Evolutionary conservation across 2,329 filamentous ascomycete genomes (phyloP).

Genomic region (Plenodomus lindquistii): DNA sequence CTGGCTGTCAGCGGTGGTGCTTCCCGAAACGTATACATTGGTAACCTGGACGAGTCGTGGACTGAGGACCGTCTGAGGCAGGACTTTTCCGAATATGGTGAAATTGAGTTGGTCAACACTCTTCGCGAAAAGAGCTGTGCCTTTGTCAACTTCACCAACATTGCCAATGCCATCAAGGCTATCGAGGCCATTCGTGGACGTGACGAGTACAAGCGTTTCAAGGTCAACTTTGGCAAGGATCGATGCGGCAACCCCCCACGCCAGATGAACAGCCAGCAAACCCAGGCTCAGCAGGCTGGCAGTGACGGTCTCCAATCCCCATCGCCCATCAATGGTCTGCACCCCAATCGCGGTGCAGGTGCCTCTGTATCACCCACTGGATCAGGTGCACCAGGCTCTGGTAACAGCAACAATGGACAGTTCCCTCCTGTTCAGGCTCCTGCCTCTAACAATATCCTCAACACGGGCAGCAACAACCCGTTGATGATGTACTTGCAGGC

Average conservation of each 20-base stretch:
- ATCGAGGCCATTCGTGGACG: slow-evolving; percentile 94
- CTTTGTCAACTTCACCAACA: slow-evolving; percentile 99
- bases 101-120: slow-evolving; percentile 97
- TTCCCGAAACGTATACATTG: slow-evolving; percentile 97
- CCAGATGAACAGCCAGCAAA: slow-evolving; percentile 68
- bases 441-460: slow-evolving; percentile 75
- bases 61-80: slow-evolving; percentile 93
- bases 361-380: slow-evolving; percentile 65
- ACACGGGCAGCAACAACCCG: slow-evolving; percentile 79
- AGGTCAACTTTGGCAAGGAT: slow-evolving; percentile 99
- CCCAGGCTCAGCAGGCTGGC: slow-evolving; percentile 68
- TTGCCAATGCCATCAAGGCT: slow-evolving; percentile 98
- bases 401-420: slow-evolving; percentile 59
- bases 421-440: slow-evolving; percentile 64
- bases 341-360: slow-evolving; percentile 56
- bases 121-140: slow-evolving; percentile 98
- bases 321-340: slow-evolving; percentile 61
- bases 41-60: slow-evolving; percentile 96
- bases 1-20: slow-evolving; percentile 94
- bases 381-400: slow-evolving; percentile 60
- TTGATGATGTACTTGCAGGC: slow-evolving; percentile 92
- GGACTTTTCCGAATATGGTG: slow-evolving; percentile 95
- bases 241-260: slow-evolving; percentile 94
- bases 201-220: slow-evolving; percentile 97
- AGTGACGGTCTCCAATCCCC: slow-evolving; percentile 61